These are phyloP conservation scores for Wallacemonas collosoma DNA, from an alignment of 208 protist genomes.

Conservation along the genomic window DNA sequence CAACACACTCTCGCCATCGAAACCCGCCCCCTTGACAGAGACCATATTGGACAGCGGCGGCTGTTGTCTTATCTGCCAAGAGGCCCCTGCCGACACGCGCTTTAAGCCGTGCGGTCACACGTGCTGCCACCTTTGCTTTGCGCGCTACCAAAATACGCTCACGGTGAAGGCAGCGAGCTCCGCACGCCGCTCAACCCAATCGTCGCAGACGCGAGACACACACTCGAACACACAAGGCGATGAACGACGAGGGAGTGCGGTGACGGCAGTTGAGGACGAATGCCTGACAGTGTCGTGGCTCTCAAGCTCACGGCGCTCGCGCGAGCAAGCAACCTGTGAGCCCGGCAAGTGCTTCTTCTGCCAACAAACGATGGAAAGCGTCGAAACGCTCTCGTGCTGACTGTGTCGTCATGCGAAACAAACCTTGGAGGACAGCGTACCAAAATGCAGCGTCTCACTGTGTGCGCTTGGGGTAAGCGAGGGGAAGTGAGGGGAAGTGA, in stretches of 20 bases:
- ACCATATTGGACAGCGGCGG: slow-evolving; percentile 9
- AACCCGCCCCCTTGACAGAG: not conserved
- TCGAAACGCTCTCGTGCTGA: not conserved
- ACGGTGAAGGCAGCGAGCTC: slow-evolving; percentile 14
- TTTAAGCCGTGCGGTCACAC: slow-evolving; percentile 33
- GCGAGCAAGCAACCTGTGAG: not conserved
- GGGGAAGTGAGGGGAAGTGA: too few relatives aligned
- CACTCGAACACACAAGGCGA: not conserved
- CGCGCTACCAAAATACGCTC: slow-evolving; percentile 17
- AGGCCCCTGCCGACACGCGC: slow-evolving; percentile 9
- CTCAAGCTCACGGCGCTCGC: slow-evolving; percentile 8
- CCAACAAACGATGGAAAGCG: slow-evolving; percentile 21
- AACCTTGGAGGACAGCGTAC: too few relatives aligned
- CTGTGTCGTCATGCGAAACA: too few relatives aligned
- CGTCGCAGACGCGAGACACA: not conserved
- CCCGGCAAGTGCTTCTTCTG: slow-evolving; percentile 38
- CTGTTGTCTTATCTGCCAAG: slow-evolving; percentile 31
- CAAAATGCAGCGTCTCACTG: too few relatives aligned
- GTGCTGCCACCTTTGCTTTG: slow-evolving; percentile 30
- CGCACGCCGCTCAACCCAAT: slow-evolving; percentile 5
- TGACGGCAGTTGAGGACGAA: not conserved
- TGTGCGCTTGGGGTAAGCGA: too few relatives aligned
- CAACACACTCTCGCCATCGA: too few relatives aligned
- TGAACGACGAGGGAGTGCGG: not conserved
- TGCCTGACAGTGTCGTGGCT: not conserved